A percentile compares a stretch with the other conserved stretches of the same genome.
Evolutionary conservation across 2,329 filamentous ascomycete genomes (phyloP).

Genomic region (Calcarisporium arbuscula): DNA sequence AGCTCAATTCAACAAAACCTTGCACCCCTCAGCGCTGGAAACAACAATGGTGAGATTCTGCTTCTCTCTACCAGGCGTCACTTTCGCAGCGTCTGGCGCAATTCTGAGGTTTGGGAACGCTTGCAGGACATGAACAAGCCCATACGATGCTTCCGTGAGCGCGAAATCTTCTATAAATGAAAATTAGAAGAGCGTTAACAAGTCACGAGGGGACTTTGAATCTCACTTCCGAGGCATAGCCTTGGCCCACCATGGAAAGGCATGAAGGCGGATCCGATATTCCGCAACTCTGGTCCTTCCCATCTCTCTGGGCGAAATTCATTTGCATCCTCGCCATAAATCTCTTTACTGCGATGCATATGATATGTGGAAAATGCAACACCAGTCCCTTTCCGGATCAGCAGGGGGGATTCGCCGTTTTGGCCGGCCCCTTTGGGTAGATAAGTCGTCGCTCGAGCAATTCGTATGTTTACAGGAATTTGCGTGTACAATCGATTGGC

Average conservation of each 20-base stretch:
- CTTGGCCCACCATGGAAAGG: neutral
- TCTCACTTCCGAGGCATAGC: slow-evolving; percentile 1
- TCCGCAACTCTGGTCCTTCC: neutral
- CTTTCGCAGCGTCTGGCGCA: too few species aligned
- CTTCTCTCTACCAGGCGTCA: too few species aligned
- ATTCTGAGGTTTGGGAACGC: too few species aligned
- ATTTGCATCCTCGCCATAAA: neutral
- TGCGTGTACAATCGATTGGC: neutral
- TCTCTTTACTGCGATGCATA: slow-evolving; percentile 1
- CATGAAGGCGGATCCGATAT: neutral
- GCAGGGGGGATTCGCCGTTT: neutral
- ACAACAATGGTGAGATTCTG: too few species aligned
- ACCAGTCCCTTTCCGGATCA: neutral
- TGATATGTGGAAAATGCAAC: neutral
- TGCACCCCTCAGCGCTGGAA: too few species aligned
- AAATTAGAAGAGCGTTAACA: too few species aligned
- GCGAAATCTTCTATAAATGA: neutral
- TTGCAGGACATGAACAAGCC: too few species aligned
- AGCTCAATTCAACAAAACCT: too few species aligned
- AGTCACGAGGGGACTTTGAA: too few species aligned
- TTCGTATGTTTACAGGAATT: slow-evolving; percentile 1
- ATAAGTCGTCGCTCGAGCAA: neutral
- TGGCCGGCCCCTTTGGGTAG: neutral
- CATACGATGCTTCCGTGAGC: too few species aligned
- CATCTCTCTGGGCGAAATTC: neutral